A percentile compares a stretch with the other conserved stretches of the same genome.
These are phyloP conservation scores for Cladosporium colombiae DNA, from an alignment of 2,329 filamentous ascomycete genomes.

Conservation along the genomic window DNA sequence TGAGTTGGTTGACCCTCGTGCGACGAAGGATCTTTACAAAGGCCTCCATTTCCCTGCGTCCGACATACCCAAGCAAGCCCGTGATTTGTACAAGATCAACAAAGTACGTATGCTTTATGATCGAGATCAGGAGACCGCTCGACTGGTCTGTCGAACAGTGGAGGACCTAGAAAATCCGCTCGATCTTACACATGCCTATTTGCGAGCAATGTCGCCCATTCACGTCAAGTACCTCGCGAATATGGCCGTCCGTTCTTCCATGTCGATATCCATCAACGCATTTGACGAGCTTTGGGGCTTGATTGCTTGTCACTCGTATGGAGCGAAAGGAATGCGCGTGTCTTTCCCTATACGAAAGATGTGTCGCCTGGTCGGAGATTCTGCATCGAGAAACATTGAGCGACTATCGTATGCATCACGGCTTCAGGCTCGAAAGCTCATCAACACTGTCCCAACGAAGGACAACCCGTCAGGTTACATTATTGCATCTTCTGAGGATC, in stretches of 20 bases:
- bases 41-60: slow-evolving; percentile 86
- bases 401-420: slow-evolving; percentile 81
- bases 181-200: slow-evolving; percentile 80
- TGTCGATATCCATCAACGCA: slow-evolving; percentile 90
- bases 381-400: slow-evolving; percentile 83
- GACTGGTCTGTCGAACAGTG: slow-evolving; percentile 75
- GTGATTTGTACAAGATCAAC: slow-evolving; percentile 88
- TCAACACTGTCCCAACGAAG: slow-evolving; percentile 79
- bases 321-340: slow-evolving; percentile 77
- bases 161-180: slow-evolving; percentile 74
- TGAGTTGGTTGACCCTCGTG: slow-evolving; percentile 77
- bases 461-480: slow-evolving; percentile 87
- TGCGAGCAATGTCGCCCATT: slow-evolving; percentile 87
- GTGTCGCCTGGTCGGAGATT: slow-evolving; percentile 84
- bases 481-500: slow-evolving; percentile 81
- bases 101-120: slow-evolving; percentile 87
- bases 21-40: slow-evolving; percentile 81
- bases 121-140: slow-evolving; percentile 74
- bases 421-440: slow-evolving; percentile 81
- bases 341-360: slow-evolving; percentile 90
- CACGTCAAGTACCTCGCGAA: slow-evolving; percentile 84
- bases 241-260: slow-evolving; percentile 90
- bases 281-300: slow-evolving; percentile 86
- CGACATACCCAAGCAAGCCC: slow-evolving; percentile 80
- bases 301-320: slow-evolving; percentile 84